A percentile compares a stretch with the other conserved stretches of the same genome.
Conservation (phyloP, 1,284 basidiomycete genomes). For the Sporisorium exsertum region DNA sequence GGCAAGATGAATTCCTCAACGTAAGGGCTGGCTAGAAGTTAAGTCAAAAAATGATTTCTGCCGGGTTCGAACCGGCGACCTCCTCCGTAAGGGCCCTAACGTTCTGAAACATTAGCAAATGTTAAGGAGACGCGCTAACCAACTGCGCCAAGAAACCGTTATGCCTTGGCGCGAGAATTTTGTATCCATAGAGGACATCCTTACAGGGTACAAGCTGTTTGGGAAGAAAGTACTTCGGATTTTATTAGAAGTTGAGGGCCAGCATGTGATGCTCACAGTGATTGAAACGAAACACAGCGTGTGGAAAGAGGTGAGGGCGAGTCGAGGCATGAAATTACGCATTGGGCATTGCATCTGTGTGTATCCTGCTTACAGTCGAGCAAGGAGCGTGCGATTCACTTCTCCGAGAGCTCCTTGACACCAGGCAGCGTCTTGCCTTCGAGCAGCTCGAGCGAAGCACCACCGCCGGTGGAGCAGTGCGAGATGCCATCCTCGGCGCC, state of each 20-base stretch:
- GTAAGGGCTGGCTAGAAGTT: too few species aligned
- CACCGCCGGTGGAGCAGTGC: conserved; percentile 97
- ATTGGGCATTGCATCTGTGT: conserved; percentile 1
- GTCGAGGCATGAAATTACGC: background rate
- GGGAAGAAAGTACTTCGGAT: too few species aligned
- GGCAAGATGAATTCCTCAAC: too few species aligned
- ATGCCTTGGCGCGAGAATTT: background rate
- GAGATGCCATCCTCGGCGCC: conserved; percentile 83
- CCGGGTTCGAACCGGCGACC: conserved; percentile 60
- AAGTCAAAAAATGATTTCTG: conserved; percentile 51
- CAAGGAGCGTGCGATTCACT: conserved; percentile 31
- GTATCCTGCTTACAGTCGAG: conserved; percentile 10
- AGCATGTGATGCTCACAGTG: too few species aligned
- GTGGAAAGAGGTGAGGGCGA: background rate
- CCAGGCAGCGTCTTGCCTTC: conserved; percentile 78
- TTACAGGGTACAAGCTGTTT: too few species aligned
- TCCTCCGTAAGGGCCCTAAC: conserved; percentile 57
- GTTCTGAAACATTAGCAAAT: conserved; percentile 41
- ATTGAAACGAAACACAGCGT: background rate
- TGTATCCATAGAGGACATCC: too few species aligned
- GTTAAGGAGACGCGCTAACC: conserved; percentile 61
- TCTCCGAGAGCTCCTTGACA: conserved; percentile 57
- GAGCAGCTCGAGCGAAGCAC: conserved; percentile 78
- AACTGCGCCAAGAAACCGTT: conserved; percentile 54
- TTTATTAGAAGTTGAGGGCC: too few species aligned